Evolutionary conservation across 2,329 filamentous ascomycete species (phyloP).

Genomic region (Pestalotiopsis sp.): DNA sequence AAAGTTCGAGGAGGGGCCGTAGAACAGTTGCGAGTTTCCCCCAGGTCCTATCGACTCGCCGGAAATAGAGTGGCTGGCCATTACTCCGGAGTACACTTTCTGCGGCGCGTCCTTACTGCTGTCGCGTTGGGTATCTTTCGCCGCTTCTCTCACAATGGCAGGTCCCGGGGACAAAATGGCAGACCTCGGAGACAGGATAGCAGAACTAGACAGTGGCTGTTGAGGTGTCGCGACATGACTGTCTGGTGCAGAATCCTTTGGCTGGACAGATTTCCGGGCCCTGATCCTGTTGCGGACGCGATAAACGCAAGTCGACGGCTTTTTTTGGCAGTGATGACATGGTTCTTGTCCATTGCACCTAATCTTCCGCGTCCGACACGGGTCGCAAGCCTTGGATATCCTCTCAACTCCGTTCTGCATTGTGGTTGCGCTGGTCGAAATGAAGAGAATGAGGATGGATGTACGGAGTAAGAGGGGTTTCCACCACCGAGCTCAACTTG

Average conservation of each 20-base stretch:
- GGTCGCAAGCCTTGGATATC: conserved; percentile 24
- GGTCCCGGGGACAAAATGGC: not conserved
- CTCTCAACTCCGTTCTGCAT: conserved; percentile 10
- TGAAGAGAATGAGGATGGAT: not conserved
- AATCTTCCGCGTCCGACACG: conserved; percentile 23
- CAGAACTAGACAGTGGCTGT: conserved; percentile 8
- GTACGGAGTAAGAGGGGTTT: not conserved
- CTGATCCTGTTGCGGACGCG: conserved; percentile 8
- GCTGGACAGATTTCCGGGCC: not conserved
- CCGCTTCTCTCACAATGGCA: not conserved
- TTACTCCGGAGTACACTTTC: not conserved
- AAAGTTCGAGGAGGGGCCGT: conserved; percentile 30
- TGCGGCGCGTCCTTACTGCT: conserved; percentile 32
- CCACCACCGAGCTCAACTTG: not conserved
- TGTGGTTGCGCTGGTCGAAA: not conserved
- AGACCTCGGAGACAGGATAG: not conserved
- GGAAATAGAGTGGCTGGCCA: conserved; percentile 14
- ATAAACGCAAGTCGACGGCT: conserved; percentile 19
- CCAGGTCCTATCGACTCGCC: conserved; percentile 18
- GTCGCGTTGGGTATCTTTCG: conserved; percentile 7
- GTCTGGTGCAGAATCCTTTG: not conserved
- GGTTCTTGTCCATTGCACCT: conserved; percentile 21
- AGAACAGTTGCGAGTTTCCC: conserved; percentile 29
- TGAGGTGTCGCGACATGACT: not conserved
- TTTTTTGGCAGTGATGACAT: conserved; percentile 19